A percentile compares a stretch with the other conserved stretches of the same genome.
Conservation (phyloP, 2,329 filamentous ascomycete species). For the Periconia digitata region DNA sequence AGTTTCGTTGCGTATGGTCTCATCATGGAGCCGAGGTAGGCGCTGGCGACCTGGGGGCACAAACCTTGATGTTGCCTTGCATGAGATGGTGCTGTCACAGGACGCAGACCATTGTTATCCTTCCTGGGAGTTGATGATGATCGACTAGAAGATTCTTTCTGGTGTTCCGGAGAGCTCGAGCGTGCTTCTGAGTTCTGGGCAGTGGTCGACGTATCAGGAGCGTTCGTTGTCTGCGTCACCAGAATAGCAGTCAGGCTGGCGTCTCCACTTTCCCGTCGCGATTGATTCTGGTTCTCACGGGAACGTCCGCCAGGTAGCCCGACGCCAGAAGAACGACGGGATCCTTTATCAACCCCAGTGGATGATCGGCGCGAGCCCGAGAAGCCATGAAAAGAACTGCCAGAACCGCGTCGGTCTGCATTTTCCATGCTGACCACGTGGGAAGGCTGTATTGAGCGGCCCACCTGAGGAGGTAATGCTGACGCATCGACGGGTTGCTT, state of each 20-base stretch:
- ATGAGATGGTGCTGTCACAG: slow-evolving; percentile 39
- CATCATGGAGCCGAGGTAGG: too few species aligned
- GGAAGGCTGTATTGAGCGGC: slow-evolving; percentile 8
- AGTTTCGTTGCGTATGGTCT: background rate
- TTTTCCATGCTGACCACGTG: slow-evolving; percentile 14
- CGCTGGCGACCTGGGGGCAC: slow-evolving; percentile 12
- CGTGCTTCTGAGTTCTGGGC: slow-evolving; percentile 15
- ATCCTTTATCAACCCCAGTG: slow-evolving; percentile 27
- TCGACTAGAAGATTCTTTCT: slow-evolving; percentile 34
- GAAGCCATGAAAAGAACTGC: slow-evolving; percentile 24
- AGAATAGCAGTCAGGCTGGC: slow-evolving; percentile 44
- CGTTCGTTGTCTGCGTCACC: slow-evolving; percentile 40
- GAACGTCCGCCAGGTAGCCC: slow-evolving; percentile 24
- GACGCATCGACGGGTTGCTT: slow-evolving; percentile 13
- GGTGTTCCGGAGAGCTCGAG: slow-evolving; percentile 20
- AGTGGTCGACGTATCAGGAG: slow-evolving; percentile 24
- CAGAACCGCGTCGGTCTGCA: slow-evolving; percentile 28
- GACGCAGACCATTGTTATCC: slow-evolving; percentile 31
- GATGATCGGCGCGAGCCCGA: slow-evolving; percentile 34
- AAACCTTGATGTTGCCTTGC: slow-evolving; percentile 39
- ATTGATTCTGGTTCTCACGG: slow-evolving; percentile 37
- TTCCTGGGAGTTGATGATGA: slow-evolving; percentile 22
- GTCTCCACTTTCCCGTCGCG: slow-evolving; percentile 41
- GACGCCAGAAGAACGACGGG: slow-evolving; percentile 33
- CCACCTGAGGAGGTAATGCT: slow-evolving; percentile 5